These are phyloP conservation scores for Thermochaetoides thermophila DNA, from an alignment of 495 filamentous ascomycete species.

Conservation along the genomic window DNA sequence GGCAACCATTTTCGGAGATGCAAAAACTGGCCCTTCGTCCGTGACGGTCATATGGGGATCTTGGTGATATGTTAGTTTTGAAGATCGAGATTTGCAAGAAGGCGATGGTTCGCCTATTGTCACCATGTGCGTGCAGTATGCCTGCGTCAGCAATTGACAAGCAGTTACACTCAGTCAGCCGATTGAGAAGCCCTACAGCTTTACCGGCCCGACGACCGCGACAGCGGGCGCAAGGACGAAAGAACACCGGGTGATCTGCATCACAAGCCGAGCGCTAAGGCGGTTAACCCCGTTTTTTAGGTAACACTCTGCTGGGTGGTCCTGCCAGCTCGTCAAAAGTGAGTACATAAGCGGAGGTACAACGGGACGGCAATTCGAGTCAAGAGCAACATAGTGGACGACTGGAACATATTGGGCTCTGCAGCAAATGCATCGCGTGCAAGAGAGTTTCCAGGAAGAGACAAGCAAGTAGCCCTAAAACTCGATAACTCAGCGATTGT, in stretches of 20 bases:
- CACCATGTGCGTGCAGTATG: too few species aligned
- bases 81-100: neutral
- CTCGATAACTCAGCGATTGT: slow-evolving; percentile 1
- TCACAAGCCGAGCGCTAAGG: slow-evolving; percentile 3
- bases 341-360: too few species aligned
- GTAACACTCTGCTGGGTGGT: too few species aligned
- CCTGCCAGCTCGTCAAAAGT: too few species aligned
- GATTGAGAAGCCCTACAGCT: neutral
- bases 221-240: slow-evolving; percentile 1
- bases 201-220: slow-evolving; percentile 5
- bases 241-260: slow-evolving; percentile 5
- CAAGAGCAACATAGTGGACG: slow-evolving; percentile 5
- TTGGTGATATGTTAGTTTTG: neutral
- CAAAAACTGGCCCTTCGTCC: neutral
- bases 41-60: neutral
- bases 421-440: slow-evolving; percentile 3
- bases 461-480: neutral
- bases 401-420: too few species aligned
- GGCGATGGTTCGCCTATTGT: neutral
- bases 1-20: slow-evolving; percentile 7
- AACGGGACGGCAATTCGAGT: too few species aligned
- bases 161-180: too few species aligned
- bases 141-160: too few species aligned
- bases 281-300: slow-evolving; percentile 9
- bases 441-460: slow-evolving; percentile 2